phyloP scores from a whole-genome alignment of 176 grass and related monocot genomes.

The Miscanthus lutarioriparius region DNA sequence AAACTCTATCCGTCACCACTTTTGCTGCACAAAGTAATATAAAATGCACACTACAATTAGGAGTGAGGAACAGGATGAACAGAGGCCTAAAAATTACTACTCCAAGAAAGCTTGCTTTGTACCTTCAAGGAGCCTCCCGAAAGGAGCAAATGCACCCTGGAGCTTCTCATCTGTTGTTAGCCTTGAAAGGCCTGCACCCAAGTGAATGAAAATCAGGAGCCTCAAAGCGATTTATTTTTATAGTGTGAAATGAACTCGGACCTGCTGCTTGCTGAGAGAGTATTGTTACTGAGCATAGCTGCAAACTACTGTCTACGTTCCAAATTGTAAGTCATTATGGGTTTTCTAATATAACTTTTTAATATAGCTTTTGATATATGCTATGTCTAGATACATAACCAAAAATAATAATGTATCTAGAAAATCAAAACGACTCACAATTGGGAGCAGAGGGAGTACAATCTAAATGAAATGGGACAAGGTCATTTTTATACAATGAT shows the following conservation, averaged over 20 bases:
- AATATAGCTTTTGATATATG: too few relatives aligned
- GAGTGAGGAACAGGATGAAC: slow-evolving; percentile 25
- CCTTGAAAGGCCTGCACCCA: slow-evolving; percentile 72
- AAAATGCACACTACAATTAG: not conserved
- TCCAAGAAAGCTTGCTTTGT: not conserved
- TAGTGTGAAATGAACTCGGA: not conserved
- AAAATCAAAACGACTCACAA: too few relatives aligned
- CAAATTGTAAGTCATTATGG: not conserved
- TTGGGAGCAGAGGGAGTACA: too few relatives aligned
- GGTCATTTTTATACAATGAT: not conserved
- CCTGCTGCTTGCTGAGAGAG: not conserved
- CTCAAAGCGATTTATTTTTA: not conserved
- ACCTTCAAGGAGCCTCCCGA: slow-evolving; percentile 81
- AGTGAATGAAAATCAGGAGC: not conserved
- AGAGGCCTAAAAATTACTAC: slow-evolving; percentile 1
- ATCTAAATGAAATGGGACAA: not conserved
- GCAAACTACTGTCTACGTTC: not conserved
- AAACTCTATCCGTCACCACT: slow-evolving; percentile 69
- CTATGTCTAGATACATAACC: not conserved
- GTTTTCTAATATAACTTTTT: too few relatives aligned
- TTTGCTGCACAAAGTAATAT: slow-evolving; percentile 50
- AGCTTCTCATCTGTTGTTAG: slow-evolving; percentile 87
- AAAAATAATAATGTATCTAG: not conserved
- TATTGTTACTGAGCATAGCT: not conserved
- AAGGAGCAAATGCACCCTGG: slow-evolving; percentile 66